A percentile compares a stretch with the other conserved stretches of the same genome.
Evolutionary conservation across 2,329 filamentous ascomycete species (phyloP).

Genomic region (Rutstroemia sydowiana): DNA sequence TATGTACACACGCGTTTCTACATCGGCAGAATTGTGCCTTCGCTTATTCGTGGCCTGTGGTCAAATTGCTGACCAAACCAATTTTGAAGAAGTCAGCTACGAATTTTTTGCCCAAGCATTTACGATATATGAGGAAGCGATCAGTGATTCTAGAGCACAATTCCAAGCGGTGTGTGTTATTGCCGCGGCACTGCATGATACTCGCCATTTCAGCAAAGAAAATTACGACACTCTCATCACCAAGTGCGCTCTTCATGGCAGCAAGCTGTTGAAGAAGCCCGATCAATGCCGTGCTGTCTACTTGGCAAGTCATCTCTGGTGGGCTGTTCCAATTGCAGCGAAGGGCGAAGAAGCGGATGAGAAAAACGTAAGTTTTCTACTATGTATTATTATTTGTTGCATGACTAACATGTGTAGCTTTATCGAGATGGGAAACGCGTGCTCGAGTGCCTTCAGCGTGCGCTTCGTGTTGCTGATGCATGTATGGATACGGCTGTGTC

Average conservation of each 20-base stretch:
- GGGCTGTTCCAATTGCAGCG: conserved; percentile 77
- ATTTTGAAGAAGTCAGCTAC: conserved; percentile 92
- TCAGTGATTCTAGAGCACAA: conserved; percentile 91
- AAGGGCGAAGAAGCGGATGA: conserved; percentile 80
- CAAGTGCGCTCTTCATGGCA: conserved; percentile 92
- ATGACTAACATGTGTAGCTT: conserved; percentile 46
- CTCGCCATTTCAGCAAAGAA: conserved; percentile 85
- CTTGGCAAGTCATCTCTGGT: conserved; percentile 94
- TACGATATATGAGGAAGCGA: conserved; percentile 93
- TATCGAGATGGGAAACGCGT: conserved; percentile 98
- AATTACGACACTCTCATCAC: conserved; percentile 99
- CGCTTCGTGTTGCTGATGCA: conserved; percentile 90
- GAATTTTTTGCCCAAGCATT: conserved; percentile 98
- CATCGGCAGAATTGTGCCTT: conserved; percentile 79
- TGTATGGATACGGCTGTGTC: conserved; percentile 98
- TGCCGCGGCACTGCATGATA: conserved; percentile 80
- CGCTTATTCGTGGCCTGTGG: conserved; percentile 88
- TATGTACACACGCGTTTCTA: conserved; percentile 76
- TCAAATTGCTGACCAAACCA: conserved; percentile 83
- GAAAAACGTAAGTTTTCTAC: conserved; percentile 54
- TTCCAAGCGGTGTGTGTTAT: conserved; percentile 97
- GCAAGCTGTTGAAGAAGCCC: conserved; percentile 93
- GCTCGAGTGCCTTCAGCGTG: conserved; percentile 89
- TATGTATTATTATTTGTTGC: not conserved
- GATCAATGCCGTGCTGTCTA: conserved; percentile 97